phyloP scores from a whole-genome alignment of 495 filamentous ascomycete species.

The Penicillium verhagenii region DNA sequence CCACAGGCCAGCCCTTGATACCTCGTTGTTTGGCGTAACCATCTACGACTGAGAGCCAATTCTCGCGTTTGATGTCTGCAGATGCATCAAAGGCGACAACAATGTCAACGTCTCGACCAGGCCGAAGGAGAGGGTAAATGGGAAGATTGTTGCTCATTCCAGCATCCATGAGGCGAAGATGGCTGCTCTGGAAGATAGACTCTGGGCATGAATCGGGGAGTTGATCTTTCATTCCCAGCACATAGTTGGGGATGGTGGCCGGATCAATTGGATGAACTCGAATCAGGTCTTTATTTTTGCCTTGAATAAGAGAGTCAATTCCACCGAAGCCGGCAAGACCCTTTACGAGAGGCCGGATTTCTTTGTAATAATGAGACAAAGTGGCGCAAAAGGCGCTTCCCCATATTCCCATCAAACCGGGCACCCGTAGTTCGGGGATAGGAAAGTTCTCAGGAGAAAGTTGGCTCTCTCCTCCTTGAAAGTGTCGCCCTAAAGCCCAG shows the following conservation, averaged over 20 bases:
- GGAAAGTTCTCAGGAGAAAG: conserved; percentile 53
- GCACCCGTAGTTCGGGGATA: conserved; percentile 77
- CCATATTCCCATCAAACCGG: conserved; percentile 86
- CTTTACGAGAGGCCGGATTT: conserved; percentile 76
- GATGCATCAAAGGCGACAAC: conserved; percentile 88
- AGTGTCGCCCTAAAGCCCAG: conserved; percentile 86
- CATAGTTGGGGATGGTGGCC: conserved; percentile 82
- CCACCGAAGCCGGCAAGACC: conserved; percentile 70
- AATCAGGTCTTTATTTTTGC: conserved; percentile 74
- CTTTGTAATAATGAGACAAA: conserved; percentile 91
- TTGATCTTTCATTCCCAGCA: conserved; percentile 70
- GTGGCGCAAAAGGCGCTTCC: conserved; percentile 96
- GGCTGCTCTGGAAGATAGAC: conserved; percentile 63
- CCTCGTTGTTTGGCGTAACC: conserved; percentile 86
- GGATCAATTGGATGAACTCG: conserved; percentile 93
- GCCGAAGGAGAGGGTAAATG: conserved; percentile 87
- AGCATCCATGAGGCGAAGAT: conserved; percentile 91
- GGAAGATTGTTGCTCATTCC: conserved; percentile 98
- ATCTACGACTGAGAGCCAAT: conserved; percentile 91
- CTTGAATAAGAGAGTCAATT: conserved; percentile 84
- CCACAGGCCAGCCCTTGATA: conserved; percentile 90
- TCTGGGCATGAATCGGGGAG: conserved; percentile 73
- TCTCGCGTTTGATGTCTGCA: conserved; percentile 79
- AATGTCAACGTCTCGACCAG: conserved; percentile 83
- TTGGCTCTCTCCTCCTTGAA: conserved; percentile 67